Conservation (phyloP, 495 filamentous ascomycete genomes). For the Annulohypoxylon nitens region DNA sequence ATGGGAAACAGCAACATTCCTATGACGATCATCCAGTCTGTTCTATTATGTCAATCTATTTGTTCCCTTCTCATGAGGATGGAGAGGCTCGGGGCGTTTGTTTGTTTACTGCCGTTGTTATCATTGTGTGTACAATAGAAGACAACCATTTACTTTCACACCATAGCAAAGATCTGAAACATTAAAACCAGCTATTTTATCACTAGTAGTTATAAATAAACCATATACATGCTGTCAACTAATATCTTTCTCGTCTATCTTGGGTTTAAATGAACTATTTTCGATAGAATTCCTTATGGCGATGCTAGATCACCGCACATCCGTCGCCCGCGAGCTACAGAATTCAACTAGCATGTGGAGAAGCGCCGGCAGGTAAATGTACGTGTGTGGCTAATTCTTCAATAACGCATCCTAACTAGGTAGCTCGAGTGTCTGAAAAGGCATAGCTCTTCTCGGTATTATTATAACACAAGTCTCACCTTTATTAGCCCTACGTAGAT, state of each 20-base stretch:
- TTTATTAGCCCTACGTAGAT: slow-evolving; percentile 17
- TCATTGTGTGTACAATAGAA: slow-evolving; percentile 40
- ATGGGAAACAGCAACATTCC: slow-evolving; percentile 15
- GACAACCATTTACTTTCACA: slow-evolving; percentile 8
- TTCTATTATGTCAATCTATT: slow-evolving; percentile 18
- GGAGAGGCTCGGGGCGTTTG: slow-evolving; percentile 16
- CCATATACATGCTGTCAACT: not conserved
- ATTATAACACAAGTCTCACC: slow-evolving; percentile 18
- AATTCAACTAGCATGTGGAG: not conserved
- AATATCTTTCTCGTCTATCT: not conserved
- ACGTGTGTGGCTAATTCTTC: not conserved
- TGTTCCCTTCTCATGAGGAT: slow-evolving; percentile 6
- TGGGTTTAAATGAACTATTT: not conserved
- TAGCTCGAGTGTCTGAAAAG: not conserved
- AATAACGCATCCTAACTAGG: not conserved
- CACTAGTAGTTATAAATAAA: not conserved
- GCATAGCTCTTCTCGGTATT: not conserved
- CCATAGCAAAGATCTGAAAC: slow-evolving; percentile 34
- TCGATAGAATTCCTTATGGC: not conserved
- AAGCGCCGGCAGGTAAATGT: not conserved
- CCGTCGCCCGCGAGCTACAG: not conserved
- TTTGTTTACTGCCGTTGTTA: slow-evolving; percentile 34
- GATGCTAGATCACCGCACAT: no score
- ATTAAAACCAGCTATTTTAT: slow-evolving; percentile 14
- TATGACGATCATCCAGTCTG: slow-evolving; percentile 13